These are phyloP conservation scores for Diaporthe citri DNA, from an alignment of 2,329 filamentous ascomycete genomes.

Conservation along the genomic window DNA sequence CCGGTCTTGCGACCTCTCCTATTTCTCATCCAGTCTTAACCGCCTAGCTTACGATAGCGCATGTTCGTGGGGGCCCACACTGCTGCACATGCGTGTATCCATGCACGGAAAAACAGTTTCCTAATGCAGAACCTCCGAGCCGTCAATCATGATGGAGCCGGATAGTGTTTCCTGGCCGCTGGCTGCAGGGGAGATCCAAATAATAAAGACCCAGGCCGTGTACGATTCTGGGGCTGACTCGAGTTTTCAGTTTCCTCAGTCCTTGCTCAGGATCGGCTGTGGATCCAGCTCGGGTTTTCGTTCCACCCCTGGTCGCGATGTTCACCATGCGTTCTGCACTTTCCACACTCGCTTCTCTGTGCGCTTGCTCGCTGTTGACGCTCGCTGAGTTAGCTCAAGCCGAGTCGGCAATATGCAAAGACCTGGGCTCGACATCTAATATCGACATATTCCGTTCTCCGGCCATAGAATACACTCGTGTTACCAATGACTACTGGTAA, in stretches of 20 bases:
- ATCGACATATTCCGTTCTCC: background rate
- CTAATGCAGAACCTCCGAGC: background rate
- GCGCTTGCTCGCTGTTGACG: constrained; percentile 5
- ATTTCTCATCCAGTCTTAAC: background rate
- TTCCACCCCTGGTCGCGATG: background rate
- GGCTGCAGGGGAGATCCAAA: background rate
- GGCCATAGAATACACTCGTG: background rate
- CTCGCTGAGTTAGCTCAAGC: background rate
- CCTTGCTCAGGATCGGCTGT: background rate
- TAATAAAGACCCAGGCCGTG: background rate
- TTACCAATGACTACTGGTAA: constrained; percentile 12
- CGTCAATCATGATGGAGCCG: background rate
- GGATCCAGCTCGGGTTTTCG: background rate
- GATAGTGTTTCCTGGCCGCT: background rate
- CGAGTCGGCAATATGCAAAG: background rate
- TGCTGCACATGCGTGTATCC: background rate
- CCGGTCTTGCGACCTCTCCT: background rate
- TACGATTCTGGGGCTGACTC: background rate
- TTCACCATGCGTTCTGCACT: background rate
- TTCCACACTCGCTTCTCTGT: background rate
- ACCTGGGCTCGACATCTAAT: background rate
- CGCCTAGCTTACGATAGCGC: background rate
- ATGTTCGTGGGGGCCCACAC: background rate
- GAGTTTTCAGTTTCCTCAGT: background rate
- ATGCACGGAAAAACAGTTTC: constrained; percentile 20